These are phyloP conservation scores for Lasiodiplodia theobromae DNA, from an alignment of 2,329 filamentous ascomycete species.

Conservation along the genomic window DNA sequence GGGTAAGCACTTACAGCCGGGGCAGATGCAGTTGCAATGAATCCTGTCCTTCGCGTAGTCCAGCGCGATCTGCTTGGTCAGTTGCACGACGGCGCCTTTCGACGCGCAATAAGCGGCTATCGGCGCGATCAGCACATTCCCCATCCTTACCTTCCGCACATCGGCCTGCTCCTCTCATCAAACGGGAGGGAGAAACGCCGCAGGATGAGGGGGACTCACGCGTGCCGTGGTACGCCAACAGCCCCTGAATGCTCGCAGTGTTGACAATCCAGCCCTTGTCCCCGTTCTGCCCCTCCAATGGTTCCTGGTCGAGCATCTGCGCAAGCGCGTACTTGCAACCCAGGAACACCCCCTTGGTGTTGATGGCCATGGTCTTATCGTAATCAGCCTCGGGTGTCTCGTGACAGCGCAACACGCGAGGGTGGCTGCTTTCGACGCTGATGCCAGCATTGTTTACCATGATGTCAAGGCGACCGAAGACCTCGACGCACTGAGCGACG, in stretches of 20 bases:
- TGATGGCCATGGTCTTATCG: constrained; percentile 47
- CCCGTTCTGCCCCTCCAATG: constrained; percentile 34
- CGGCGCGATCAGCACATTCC: not conserved
- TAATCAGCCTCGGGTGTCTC: constrained; percentile 43
- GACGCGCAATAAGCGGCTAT: constrained; percentile 54
- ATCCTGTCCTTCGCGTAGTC: constrained; percentile 52
- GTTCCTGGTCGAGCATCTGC: constrained; percentile 48
- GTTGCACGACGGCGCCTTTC: constrained; percentile 55
- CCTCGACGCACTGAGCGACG: constrained; percentile 38
- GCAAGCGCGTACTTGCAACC: constrained; percentile 47
- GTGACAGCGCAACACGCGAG: constrained; percentile 37
- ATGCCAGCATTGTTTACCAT: constrained; percentile 49
- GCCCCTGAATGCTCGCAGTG: constrained; percentile 44
- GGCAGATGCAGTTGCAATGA: constrained; percentile 52
- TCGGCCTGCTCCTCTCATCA: not conserved
- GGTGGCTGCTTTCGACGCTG: constrained; percentile 39
- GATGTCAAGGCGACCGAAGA: constrained; percentile 44
- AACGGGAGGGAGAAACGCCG: not conserved
- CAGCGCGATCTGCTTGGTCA: constrained; percentile 56
- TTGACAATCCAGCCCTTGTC: constrained; percentile 51
- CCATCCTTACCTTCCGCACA: not conserved
- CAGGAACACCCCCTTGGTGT: constrained; percentile 48
- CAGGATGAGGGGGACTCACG: constrained; percentile 33
- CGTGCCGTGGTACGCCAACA: constrained; percentile 41
- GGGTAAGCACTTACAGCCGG: constrained; percentile 46